Percentiles rank a stretch among this genome's conserved stretches.
phyloP scores from a whole-genome alignment of 331 rosid species.

The Quercus tomentella region DNA sequence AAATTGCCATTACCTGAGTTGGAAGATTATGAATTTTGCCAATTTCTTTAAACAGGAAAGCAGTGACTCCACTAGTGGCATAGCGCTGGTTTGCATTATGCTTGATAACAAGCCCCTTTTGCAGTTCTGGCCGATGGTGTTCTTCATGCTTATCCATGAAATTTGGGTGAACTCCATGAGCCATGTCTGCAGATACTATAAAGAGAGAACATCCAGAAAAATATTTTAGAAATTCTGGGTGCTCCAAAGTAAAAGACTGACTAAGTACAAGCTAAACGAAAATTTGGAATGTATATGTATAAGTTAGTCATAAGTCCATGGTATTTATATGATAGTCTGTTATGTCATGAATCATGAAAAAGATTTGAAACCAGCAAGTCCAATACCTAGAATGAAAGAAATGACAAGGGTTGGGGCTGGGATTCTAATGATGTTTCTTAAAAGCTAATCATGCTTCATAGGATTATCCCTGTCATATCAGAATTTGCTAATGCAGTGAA shows the following conservation, averaged over 20 bases:
- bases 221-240: slow-evolving; percentile 24
- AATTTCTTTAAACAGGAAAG: slow-evolving; percentile 85
- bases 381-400: neutral
- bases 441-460: neutral
- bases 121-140: slow-evolving; percentile 83
- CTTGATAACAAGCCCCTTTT: slow-evolving; percentile 88
- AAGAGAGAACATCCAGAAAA: slow-evolving; percentile 16
- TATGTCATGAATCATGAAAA: neutral
- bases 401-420: neutral
- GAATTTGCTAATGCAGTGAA: neutral
- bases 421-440: neutral
- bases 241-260: slow-evolving; percentile 2
- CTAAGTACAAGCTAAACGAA: neutral
- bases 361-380: neutral
- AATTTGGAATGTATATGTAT: neutral
- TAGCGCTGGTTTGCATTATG: slow-evolving; percentile 96
- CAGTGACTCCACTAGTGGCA: slow-evolving; percentile 88
- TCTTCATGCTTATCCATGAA: slow-evolving; percentile 90
- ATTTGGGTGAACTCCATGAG: slow-evolving; percentile 98
- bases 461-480: neutral
- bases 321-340: neutral
- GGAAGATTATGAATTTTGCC: slow-evolving; percentile 82
- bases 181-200: slow-evolving; percentile 97
- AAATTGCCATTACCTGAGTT: slow-evolving; percentile 49
- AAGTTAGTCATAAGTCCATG: neutral